Conservation (phyloP, 352 stramenopile genomes). For the Phytophthora pini region DNA sequence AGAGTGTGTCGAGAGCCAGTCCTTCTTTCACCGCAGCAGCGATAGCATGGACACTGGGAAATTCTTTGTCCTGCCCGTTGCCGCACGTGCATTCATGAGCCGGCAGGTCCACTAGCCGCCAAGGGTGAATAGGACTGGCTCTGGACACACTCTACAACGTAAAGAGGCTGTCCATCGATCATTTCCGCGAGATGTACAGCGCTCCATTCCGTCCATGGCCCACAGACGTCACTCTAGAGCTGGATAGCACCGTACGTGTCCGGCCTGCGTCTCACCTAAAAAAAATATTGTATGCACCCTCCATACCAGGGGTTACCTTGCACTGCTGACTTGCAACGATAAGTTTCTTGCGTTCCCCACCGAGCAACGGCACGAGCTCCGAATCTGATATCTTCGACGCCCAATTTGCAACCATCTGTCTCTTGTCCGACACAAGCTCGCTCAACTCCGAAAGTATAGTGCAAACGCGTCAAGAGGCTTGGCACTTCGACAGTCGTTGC, state of each 20-base stretch:
- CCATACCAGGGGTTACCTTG: constrained; percentile 5
- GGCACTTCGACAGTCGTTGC: constrained; percentile 15
- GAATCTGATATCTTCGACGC: not conserved
- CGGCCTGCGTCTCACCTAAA: not conserved
- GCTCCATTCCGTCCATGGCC: constrained; percentile 4
- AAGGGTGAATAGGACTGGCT: constrained; percentile 3
- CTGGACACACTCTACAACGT: not conserved
- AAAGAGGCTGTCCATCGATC: not conserved
- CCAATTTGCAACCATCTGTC: constrained; percentile 3
- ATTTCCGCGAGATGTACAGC: constrained; percentile 10
- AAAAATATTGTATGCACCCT: constrained; percentile 6
- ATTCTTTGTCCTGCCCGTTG: not conserved
- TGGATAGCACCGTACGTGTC: not conserved
- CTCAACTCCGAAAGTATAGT: constrained; percentile 11
- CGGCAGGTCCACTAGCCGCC: constrained; percentile 3
- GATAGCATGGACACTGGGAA: not conserved
- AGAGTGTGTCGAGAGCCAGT: not conserved
- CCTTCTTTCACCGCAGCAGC: not conserved
- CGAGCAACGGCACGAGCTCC: not conserved
- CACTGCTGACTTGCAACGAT: not conserved
- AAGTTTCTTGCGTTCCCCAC: not conserved
- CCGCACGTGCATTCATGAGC: constrained; percentile 3
- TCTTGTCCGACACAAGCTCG: constrained; percentile 2
- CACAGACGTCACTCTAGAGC: constrained; percentile 1
- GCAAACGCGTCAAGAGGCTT: constrained; percentile 27